Evolutionary conservation across 2,329 filamentous ascomycete genomes (phyloP).

Genomic region (Ceratocystis destructans): DNA sequence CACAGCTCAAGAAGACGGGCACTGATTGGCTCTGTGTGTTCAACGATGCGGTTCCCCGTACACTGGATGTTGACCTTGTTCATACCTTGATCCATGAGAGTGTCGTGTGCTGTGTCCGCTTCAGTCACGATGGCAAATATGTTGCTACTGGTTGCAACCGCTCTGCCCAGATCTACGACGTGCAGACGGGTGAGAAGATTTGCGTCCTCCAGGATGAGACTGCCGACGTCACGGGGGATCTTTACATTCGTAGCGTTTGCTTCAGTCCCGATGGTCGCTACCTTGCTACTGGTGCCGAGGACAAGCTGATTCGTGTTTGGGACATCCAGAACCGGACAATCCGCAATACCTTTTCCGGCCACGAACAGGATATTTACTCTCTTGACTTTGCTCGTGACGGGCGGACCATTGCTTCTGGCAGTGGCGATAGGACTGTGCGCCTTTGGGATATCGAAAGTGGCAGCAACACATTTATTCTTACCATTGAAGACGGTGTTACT

Average conservation of each 20-base stretch:
- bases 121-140: constrained; percentile 89
- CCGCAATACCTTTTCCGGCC: constrained; percentile 84
- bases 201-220: constrained; percentile 81
- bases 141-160: constrained; percentile 95
- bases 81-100: constrained; percentile 90
- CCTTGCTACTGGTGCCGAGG: constrained; percentile 89
- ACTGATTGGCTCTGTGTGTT: constrained; percentile 95
- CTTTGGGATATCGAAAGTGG: constrained; percentile 90
- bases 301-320: constrained; percentile 96
- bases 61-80: constrained; percentile 83
- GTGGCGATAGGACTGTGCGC: constrained; percentile 84
- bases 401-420: constrained; percentile 86
- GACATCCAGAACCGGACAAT: constrained; percentile 76
- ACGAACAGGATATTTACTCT: constrained; percentile 97
- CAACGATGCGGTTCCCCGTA: constrained; percentile 78
- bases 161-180: constrained; percentile 98
- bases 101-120: constrained; percentile 94
- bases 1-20: constrained; percentile 77
- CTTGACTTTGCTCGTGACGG: constrained; percentile 90
- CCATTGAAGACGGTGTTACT: constrained; percentile 92
- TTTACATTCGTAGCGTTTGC: constrained; percentile 96
- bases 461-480: constrained; percentile 68
- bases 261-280: constrained; percentile 95
- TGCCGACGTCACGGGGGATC: constrained; percentile 74
- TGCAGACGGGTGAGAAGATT: constrained; percentile 71